Evolutionary conservation across 2,329 filamentous ascomycete genomes (phyloP).

Genomic region (Lecanicillium sp.): DNA sequence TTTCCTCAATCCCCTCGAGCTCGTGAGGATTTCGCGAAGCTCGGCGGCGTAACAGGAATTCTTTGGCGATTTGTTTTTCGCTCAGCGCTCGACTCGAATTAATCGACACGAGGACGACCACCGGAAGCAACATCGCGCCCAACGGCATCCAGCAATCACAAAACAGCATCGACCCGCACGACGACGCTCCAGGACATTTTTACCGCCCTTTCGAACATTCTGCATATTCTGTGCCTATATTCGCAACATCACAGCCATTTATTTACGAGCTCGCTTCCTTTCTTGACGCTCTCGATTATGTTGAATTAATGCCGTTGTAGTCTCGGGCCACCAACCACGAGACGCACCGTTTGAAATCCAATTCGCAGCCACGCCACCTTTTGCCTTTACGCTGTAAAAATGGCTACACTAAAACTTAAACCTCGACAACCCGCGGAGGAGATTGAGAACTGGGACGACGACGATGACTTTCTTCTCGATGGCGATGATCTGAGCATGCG

Average conservation of each 20-base stretch:
- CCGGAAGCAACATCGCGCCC: too few relatives aligned
- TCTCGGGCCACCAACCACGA: background rate
- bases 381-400: constrained; percentile 20
- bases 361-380: constrained; percentile 1
- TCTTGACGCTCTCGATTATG: constrained; percentile 7
- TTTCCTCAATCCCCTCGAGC: constrained; percentile 4
- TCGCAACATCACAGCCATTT: too few relatives aligned
- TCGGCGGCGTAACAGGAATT: constrained; percentile 2
- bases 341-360: constrained; percentile 1
- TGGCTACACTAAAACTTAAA: constrained; percentile 49
- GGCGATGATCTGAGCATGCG: constrained; percentile 55
- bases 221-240: too few relatives aligned
- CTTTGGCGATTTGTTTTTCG: background rate
- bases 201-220: too few relatives aligned
- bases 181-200: too few relatives aligned
- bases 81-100: background rate
- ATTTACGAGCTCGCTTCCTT: too few relatives aligned
- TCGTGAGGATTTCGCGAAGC: constrained; percentile 5
- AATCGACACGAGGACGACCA: background rate
- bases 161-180: too few relatives aligned
- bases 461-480: constrained; percentile 66
- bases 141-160: too few relatives aligned
- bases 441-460: constrained; percentile 67
- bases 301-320: constrained; percentile 2
- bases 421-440: constrained; percentile 44